Conservation (phyloP, 2,329 filamentous ascomycete species). For the Botrytis byssoidea region DNA sequence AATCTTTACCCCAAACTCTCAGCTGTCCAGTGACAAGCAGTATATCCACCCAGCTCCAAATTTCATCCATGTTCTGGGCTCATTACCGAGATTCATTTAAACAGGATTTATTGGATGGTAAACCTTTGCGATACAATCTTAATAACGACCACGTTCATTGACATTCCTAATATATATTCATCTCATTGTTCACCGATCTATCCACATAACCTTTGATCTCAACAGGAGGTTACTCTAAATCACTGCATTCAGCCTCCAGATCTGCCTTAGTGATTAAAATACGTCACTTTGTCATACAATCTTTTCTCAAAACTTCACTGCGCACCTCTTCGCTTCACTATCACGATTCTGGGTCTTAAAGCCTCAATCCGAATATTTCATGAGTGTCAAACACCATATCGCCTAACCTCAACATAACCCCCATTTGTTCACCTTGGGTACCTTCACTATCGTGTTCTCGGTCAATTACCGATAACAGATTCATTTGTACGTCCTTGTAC, state of each 20-base stretch:
- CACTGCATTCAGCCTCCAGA: constrained; percentile 7
- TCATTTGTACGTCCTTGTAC: not conserved
- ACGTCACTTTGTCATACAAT: constrained; percentile 1
- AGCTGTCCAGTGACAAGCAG: constrained; percentile 4
- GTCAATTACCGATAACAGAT: constrained; percentile 6
- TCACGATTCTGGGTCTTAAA: constrained; percentile 7
- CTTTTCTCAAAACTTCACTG: not conserved
- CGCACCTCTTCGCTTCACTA: not conserved
- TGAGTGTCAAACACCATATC: not conserved
- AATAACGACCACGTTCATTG: not conserved
- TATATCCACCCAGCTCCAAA: not conserved
- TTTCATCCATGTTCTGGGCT: not conserved
- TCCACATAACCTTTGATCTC: not conserved
- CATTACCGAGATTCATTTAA: constrained; percentile 1
- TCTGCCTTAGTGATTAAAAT: not conserved
- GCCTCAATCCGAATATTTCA: not conserved
- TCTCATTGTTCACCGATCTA: constrained; percentile 7
- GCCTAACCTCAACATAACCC: not conserved
- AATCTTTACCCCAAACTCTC: constrained; percentile 1
- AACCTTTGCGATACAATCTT: not conserved
- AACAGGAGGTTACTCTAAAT: not conserved
- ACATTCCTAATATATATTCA: not conserved
- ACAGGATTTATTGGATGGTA: not conserved
- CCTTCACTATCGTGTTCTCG: not conserved
- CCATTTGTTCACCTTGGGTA: not conserved